Conservation (phyloP, 208 protist genomes). For the Crithidia expoeki region DNA sequence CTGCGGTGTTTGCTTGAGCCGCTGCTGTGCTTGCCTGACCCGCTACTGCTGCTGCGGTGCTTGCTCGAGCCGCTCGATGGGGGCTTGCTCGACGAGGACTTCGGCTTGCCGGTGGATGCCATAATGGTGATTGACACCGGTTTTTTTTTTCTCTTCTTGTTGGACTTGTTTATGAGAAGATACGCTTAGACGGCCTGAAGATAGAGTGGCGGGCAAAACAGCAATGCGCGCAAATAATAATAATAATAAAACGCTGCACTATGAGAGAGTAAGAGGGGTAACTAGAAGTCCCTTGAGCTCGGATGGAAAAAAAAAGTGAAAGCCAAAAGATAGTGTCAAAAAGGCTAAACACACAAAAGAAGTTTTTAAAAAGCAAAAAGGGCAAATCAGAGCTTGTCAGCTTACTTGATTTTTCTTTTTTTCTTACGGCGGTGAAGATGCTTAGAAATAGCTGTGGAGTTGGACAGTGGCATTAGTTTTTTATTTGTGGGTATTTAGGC, state of each 20-base stretch:
- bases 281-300: not conserved
- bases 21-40: constrained; percentile 11
- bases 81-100: constrained; percentile 14
- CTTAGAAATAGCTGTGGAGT: not conserved
- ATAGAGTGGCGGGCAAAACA: not conserved
- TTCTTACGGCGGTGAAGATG: not conserved
- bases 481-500: not conserved
- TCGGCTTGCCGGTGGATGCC: constrained; percentile 18
- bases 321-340: not conserved
- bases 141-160: constrained; percentile 1
- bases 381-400: not conserved
- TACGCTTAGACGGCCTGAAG: not conserved
- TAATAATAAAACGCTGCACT: not conserved
- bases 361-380: not conserved
- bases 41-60: constrained; percentile 18
- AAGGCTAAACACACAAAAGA: not conserved
- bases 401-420: constrained; percentile 1
- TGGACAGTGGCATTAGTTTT: too few species aligned
- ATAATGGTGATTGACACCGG: not conserved
- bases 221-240: not conserved
- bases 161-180: not conserved
- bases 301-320: not conserved
- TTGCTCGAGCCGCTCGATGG: constrained; percentile 24
- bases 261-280: constrained; percentile 6
- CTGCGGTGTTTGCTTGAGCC: constrained; percentile 17